phyloP scores from a whole-genome alignment of 1,284 basidiomycete genomes.

The Earliella scabrosa region DNA sequence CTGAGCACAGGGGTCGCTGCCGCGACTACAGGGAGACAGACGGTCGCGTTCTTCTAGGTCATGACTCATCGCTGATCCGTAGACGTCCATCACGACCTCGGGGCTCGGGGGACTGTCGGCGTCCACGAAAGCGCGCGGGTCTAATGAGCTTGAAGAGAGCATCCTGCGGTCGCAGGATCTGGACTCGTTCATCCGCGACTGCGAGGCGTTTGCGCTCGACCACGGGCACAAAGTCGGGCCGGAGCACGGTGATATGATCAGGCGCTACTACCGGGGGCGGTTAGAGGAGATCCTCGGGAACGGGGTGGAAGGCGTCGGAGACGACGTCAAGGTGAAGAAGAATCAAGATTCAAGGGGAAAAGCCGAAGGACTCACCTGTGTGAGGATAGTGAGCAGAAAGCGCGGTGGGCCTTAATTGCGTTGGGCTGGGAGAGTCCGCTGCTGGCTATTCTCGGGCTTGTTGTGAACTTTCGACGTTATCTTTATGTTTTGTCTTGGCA shows the following conservation, averaged over 20 bases:
- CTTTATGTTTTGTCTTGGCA: too few relatives aligned
- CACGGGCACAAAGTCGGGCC: slow-evolving; percentile 45
- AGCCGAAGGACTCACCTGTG: slow-evolving; percentile 4
- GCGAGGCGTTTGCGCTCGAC: slow-evolving; percentile 59
- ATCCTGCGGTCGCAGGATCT: slow-evolving; percentile 57
- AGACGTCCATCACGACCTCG: slow-evolving; percentile 39
- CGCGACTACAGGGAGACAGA: slow-evolving; percentile 43
- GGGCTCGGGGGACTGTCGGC: slow-evolving; percentile 60
- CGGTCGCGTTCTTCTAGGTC: neutral
- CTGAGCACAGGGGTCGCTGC: slow-evolving; percentile 70
- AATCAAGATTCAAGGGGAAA: slow-evolving; percentile 10
- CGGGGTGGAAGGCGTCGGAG: slow-evolving; percentile 23
- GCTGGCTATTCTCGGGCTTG: too few relatives aligned
- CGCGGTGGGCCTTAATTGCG: too few relatives aligned
- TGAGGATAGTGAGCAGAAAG: too few relatives aligned
- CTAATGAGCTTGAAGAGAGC: slow-evolving; percentile 67
- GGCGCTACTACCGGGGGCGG: slow-evolving; percentile 32
- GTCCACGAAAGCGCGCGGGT: slow-evolving; percentile 65
- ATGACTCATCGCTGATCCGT: neutral
- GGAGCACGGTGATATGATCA: slow-evolving; percentile 30
- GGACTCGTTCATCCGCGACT: slow-evolving; percentile 66
- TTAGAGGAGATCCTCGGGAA: slow-evolving; percentile 41
- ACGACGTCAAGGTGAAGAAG: slow-evolving; percentile 11
- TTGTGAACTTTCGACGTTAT: too few relatives aligned
- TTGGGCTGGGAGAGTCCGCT: too few relatives aligned